Evolutionary conservation across 768 basidiomycete genomes (phyloP).

Genomic region (Gelatoporia subvermispora): DNA sequence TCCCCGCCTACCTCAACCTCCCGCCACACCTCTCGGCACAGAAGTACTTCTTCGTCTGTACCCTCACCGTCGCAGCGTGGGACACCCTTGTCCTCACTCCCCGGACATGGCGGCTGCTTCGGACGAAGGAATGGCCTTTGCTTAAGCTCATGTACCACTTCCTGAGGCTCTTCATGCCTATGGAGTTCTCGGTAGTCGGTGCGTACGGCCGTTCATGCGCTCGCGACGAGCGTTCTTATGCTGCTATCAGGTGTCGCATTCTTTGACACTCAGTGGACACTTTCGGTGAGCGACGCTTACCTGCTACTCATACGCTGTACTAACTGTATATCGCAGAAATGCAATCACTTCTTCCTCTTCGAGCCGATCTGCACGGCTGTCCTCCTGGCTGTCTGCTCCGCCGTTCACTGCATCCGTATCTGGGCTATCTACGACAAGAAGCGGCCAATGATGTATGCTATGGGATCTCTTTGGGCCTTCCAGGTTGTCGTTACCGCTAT

Average conservation of each 20-base stretch:
- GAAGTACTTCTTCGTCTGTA: conserved; percentile 89
- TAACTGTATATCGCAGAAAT: conserved; percentile 36
- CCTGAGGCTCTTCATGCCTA: conserved; percentile 70
- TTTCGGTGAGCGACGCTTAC: conserved; percentile 34
- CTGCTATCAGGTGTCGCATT: conserved; percentile 63
- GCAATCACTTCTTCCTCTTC: conserved; percentile 72
- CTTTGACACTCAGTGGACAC: conserved; percentile 70
- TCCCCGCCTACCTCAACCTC: conserved; percentile 69
- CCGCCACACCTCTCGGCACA: conserved; percentile 77
- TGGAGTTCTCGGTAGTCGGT: conserved; percentile 77
- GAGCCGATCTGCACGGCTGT: conserved; percentile 84
- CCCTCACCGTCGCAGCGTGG: conserved; percentile 86
- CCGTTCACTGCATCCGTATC: conserved; percentile 72
- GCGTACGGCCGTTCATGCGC: conserved; percentile 10
- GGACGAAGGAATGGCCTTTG: conserved; percentile 61
- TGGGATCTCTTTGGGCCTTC: conserved; percentile 56
- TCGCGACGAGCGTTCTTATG: not conserved
- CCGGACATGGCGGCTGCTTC: conserved; percentile 67
- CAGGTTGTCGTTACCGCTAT: conserved; percentile 73
- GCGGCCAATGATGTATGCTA: conserved; percentile 44
- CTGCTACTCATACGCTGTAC: not conserved
- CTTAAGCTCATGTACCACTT: conserved; percentile 77
- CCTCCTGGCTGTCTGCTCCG: conserved; percentile 68
- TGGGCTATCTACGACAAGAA: conserved; percentile 74
- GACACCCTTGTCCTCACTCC: conserved; percentile 83